These are phyloP conservation scores for Biscutella auriculata DNA, from an alignment of 441 rosid species.

Conservation along the genomic window DNA sequence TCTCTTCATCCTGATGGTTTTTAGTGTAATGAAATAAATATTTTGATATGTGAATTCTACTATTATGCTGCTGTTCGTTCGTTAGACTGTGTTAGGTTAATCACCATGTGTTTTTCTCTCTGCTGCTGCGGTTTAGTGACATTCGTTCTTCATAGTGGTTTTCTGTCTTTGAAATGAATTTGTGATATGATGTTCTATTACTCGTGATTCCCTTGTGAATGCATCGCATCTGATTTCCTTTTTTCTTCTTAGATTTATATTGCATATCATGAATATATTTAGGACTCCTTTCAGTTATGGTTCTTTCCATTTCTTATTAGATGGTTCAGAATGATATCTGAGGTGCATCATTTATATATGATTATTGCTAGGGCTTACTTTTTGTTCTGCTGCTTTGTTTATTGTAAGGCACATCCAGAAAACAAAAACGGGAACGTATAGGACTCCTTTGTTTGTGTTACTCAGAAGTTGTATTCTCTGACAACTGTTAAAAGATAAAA, in stretches of 20 bases:
- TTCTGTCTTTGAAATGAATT: background rate
- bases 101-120: background rate
- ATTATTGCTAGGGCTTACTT: background rate
- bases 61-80: conserved; percentile 4
- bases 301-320: background rate
- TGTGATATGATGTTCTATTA: no score
- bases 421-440: no score
- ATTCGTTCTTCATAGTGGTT: background rate
- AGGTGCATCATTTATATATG: background rate
- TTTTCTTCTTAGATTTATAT: background rate
- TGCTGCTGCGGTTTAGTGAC: background rate
- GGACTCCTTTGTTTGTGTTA: background rate
- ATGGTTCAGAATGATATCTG: no score
- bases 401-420: background rate
- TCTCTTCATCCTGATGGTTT: background rate
- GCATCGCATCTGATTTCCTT: background rate
- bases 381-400: background rate
- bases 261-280: background rate
- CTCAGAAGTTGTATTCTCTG: background rate
- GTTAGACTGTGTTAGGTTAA: background rate
- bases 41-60: background rate
- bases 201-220: background rate
- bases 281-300: background rate
- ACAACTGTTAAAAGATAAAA: background rate
- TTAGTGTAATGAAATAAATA: background rate